Base-by-base conservation (phyloP, 495 filamentous ascomycete species). In the Penicillium ochrochloron region DNA sequence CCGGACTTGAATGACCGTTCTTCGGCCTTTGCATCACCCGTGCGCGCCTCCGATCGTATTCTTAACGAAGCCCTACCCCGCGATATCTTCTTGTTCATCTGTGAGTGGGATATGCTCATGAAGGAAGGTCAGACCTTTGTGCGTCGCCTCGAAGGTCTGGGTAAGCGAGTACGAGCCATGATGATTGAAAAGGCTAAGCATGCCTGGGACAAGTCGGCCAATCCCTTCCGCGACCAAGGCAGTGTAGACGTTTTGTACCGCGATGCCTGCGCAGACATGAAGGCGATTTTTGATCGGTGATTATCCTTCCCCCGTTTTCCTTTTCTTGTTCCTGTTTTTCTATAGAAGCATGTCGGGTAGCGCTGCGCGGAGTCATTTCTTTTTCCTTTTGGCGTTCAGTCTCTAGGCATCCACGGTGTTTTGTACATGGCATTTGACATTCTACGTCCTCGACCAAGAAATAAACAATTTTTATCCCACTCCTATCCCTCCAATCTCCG, bases 71-170 rank as follows among this genome's bases (percentile, higher is more conserved):
- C 75, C 6, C 75, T 92, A 14, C 90, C 90, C 0, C 75, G 84
- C 10, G 83, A 90, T 48, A 84, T 92, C n/a, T 83, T 86, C 27
- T 67, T 97, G 50, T 91, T 88, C 65, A 88, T 91, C 12, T 96
- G 92, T 75, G 94, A 97, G 76, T 96, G 89, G 86, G 94, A 97
- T 70, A 95, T 96, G 90, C 76, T 97, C 27, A 79, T 93, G 41
- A 83, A 84, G 3, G 94, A 97, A 73, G 93, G 89, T 3, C 82
- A 91, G 67, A 72, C 77, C 17, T 88, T 97, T 57, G 83, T 88
- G 9, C 80, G 84, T 31, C 80, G 92, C 5, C 70, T 97, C 52
- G 73, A 83, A 55, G 82, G 80, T 0, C 77, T 92, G 21, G 83
- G 83, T 19, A 95, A 93, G 76, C 83, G 81, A 6, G 88, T 94